Evolutionary conservation across 2,329 filamentous ascomycete genomes (phyloP).

Genomic region (Clonostachys solani): DNA sequence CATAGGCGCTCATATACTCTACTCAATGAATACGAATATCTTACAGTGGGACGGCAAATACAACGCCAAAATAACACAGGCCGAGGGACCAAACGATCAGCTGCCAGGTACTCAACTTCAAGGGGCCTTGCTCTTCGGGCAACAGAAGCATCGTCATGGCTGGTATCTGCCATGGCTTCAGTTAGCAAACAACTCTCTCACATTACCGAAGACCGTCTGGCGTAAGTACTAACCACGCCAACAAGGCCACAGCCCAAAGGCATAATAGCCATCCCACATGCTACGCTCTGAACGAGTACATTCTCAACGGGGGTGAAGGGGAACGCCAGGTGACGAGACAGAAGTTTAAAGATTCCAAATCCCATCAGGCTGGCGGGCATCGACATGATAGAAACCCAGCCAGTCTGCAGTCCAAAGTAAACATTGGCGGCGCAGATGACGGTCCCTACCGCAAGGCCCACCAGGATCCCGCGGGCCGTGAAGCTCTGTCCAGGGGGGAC

Average conservation of each 20-base stretch:
- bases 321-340: constrained; percentile 67
- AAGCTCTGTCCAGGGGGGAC: constrained; percentile 61
- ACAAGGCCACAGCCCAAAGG: constrained; percentile 94
- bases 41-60: constrained; percentile 87
- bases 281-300: constrained; percentile 92
- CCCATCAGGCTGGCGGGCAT: constrained; percentile 95
- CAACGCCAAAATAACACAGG: constrained; percentile 92
- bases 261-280: constrained; percentile 94
- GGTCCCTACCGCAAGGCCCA: constrained; percentile 79
- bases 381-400: constrained; percentile 76
- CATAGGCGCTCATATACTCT: background rate
- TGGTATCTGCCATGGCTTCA: constrained; percentile 52
- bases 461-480: constrained; percentile 74
- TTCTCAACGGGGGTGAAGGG: constrained; percentile 96
- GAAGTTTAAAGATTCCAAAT: constrained; percentile 84
- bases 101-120: constrained; percentile 69
- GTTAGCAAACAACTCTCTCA: background rate
- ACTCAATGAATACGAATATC: constrained; percentile 6
- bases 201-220: background rate
- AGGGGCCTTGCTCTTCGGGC: constrained; percentile 71
- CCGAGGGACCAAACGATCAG: constrained; percentile 88
- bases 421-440: constrained; percentile 96
- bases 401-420: constrained; percentile 95
- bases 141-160: constrained; percentile 84
- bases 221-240: constrained; percentile 57